Evolutionary conservation across 2,329 filamentous ascomycete genomes (phyloP), one percentile per base, ranked within the genome.

Genomic region (Beauveria bassiana): DNA sequence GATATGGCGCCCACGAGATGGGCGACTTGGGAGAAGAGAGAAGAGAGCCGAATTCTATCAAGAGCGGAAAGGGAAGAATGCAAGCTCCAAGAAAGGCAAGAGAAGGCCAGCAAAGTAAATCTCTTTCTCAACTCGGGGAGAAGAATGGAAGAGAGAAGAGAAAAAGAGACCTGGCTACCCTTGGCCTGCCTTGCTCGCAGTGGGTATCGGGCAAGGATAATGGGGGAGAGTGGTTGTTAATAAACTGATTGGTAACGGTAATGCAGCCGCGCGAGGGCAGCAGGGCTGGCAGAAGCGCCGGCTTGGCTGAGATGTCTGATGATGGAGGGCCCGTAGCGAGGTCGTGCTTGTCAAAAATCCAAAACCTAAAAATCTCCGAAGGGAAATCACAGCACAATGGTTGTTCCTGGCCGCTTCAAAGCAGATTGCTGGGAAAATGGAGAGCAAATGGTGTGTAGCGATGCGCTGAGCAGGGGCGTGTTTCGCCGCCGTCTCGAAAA

Each of bases 1-100:
- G 75, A 71, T 70, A 72, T 69, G 75, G 75, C 75, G 79, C 81
- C 55, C 81, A 80, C 79, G 74, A 49, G 43, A 72, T 74, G 79
- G 81, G 80, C 80, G 79, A 75, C 73, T 71, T 73, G 46, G 26
- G 24, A 16, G 24, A 24, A 22, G 22, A 38, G 16, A 46, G 31
- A 31, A 18, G 42, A 38, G 40, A 45, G 20, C 45, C 26, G 7
- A 28, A 26, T 42, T 52, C 10, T 50, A 51, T 46, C 22, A 34
- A 26, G n/a, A 46, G 24, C n/a, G 50, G 20, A 54, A 47, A 26
- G 22, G 40, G 12, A 59, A 31, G 20, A 45, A 59, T 31, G 38
- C 16, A 22, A 34, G 26, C 14, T 49, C 45, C 10, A 26, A 34
- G 40, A 59, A 26, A 16, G 40, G 16, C 18, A 55, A 52, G 49